Conservation (phyloP, 371 early-diverging fungal genomes). For the Zopfochytrium polystomum region DNA sequence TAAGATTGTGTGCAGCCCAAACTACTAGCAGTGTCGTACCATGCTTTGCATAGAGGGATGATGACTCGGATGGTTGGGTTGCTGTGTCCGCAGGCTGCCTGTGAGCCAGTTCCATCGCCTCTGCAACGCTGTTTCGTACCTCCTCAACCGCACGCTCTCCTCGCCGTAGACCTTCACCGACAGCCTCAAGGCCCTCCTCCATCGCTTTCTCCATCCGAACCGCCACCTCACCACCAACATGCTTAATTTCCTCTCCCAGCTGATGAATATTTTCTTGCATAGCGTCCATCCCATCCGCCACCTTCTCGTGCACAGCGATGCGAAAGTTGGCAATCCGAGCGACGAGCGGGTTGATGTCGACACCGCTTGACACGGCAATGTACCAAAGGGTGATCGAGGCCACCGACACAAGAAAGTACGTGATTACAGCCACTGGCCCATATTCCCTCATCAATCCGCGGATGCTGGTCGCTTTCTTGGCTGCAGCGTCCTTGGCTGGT, state of each 20-base stretch:
- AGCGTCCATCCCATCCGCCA: neutral
- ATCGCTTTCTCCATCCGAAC: neutral
- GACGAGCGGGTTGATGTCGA: neutral
- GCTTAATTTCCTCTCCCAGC: neutral
- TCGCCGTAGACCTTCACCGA: neutral
- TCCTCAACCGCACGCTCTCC: neutral
- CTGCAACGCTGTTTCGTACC: neutral
- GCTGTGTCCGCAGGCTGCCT: neutral
- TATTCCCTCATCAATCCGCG: neutral
- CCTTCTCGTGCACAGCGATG: constrained; percentile 3
- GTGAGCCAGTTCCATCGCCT: neutral
- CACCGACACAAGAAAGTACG: neutral
- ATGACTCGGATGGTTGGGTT: neutral
- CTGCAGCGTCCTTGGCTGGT: neutral
- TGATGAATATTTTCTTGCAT: neutral
- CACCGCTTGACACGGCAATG: neutral
- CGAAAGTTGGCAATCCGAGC: neutral
- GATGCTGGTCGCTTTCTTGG: constrained; percentile 2
- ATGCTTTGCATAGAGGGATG: constrained; percentile 8
- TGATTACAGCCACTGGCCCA: neutral
- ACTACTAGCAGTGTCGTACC: constrained; percentile 16
- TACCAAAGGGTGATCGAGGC: neutral
- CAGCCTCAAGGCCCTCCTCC: neutral
- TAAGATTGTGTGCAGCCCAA: constrained; percentile 22
- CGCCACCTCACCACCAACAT: neutral